Evolutionary conservation across 2,329 filamentous ascomycete genomes (phyloP).

Genomic region (Periconia macrospinosa): DNA sequence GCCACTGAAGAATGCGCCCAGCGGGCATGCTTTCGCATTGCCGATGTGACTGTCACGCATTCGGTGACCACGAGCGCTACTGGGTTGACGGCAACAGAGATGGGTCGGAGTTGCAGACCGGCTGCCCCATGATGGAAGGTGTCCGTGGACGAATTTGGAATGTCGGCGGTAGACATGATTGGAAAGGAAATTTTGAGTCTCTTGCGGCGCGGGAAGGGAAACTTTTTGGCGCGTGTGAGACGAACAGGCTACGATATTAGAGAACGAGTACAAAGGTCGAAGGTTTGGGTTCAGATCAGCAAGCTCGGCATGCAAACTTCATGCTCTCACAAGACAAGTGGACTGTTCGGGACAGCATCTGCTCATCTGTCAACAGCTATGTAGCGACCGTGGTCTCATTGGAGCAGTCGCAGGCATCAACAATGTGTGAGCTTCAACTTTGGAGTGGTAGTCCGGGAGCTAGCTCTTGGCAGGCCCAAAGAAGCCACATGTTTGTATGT

Average conservation of each 20-base stretch:
- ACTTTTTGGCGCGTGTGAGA: conserved; percentile 15
- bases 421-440: conserved; percentile 6
- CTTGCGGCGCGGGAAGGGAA: neutral
- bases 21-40: conserved; percentile 95
- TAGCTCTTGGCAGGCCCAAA: neutral
- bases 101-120: conserved; percentile 30
- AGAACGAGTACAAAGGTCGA: too few species aligned
- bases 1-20: conserved; percentile 96
- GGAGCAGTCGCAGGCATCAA: conserved; percentile 20
- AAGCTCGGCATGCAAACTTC: conserved; percentile 23
- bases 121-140: conserved; percentile 26
- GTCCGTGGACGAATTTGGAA: conserved; percentile 23
- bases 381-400: conserved; percentile 14
- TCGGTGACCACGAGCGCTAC: conserved; percentile 95
- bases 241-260: neutral
- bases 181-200: conserved; percentile 1
- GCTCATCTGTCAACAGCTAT: neutral
- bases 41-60: conserved; percentile 97
- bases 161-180: conserved; percentile 34
- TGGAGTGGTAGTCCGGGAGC: neutral
- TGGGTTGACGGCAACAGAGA: conserved; percentile 84
- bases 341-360: conserved; percentile 13
- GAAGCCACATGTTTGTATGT: neutral
- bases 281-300: conserved; percentile 19
- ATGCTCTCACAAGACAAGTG: conserved; percentile 19